Conservation (phyloP, 306 rosid species). For the Lablab purpureus region DNA sequence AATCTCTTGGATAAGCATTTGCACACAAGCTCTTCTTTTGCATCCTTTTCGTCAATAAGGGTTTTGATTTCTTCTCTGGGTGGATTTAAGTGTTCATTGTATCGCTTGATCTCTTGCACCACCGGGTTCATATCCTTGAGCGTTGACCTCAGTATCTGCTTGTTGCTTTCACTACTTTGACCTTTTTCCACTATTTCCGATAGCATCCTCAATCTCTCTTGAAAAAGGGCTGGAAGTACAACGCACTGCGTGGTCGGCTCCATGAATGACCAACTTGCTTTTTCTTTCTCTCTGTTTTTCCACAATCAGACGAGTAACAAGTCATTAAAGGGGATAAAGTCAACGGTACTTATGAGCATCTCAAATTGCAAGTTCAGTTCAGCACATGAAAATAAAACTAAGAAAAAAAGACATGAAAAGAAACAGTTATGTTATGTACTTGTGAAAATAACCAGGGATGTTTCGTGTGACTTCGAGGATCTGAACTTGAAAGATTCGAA, state of each 20-base stretch:
- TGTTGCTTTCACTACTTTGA: background rate
- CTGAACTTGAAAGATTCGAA: background rate
- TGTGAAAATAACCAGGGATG: background rate
- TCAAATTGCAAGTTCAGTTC: background rate
- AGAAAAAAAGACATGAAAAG: background rate
- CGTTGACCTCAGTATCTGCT: background rate
- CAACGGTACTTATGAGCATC: background rate
- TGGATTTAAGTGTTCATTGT: slow-evolving; percentile 22
- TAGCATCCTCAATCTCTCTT: background rate
- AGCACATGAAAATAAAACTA: background rate
- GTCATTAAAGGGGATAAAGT: background rate
- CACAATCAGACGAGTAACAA: background rate
- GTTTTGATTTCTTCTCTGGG: slow-evolving; percentile 43
- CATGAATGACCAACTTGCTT: background rate
- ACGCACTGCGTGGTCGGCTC: background rate
- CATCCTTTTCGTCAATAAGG: slow-evolving; percentile 19
- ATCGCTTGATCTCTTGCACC: slow-evolving; percentile 37
- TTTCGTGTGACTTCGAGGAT: background rate
- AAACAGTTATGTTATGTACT: background rate
- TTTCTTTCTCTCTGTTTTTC: background rate
- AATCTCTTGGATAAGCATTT: background rate
- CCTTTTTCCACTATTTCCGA: slow-evolving; percentile 9
- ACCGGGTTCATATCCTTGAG: slow-evolving; percentile 19
- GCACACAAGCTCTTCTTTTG: background rate
- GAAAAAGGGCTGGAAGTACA: background rate